These are phyloP conservation scores for Pleurotus eryngii DNA, from an alignment of 768 basidiomycete species.

Conservation along the genomic window DNA sequence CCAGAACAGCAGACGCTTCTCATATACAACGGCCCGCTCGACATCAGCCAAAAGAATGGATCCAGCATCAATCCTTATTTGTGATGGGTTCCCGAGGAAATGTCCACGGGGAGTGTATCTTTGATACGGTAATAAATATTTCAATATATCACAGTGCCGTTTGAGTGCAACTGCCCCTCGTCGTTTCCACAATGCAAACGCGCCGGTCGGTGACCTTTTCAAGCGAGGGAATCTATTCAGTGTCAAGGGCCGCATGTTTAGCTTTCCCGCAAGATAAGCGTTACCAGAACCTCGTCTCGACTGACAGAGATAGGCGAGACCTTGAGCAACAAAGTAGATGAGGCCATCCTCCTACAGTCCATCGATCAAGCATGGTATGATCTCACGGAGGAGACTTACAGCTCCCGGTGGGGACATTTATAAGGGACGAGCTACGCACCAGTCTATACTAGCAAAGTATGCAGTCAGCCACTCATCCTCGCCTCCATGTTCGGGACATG, in stretches of 20 bases:
- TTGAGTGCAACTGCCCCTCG: neutral
- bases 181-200: slow-evolving; percentile 1
- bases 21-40: neutral
- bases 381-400: slow-evolving; percentile 22
- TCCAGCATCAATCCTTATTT: neutral
- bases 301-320: slow-evolving; percentile 3
- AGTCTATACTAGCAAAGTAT: slow-evolving; percentile 24
- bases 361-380: slow-evolving; percentile 7
- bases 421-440: slow-evolving; percentile 11
- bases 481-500: slow-evolving; percentile 63
- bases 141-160: neutral
- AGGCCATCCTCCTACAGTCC: neutral
- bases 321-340: neutral
- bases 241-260: slow-evolving; percentile 6
- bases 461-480: slow-evolving; percentile 63
- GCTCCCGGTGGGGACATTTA: slow-evolving; percentile 19
- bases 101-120: neutral
- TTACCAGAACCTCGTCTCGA: slow-evolving; percentile 6
- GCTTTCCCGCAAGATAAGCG: neutral
- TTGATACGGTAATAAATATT: neutral
- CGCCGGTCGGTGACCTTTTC: slow-evolving; percentile 6
- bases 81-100: slow-evolving; percentile 3
- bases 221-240: slow-evolving; percentile 2
- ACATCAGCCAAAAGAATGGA: slow-evolving; percentile 4
- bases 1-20: neutral